These are phyloP conservation scores for Penicillium mononematosum DNA, from an alignment of 495 filamentous ascomycete genomes.

Conservation along the genomic window DNA sequence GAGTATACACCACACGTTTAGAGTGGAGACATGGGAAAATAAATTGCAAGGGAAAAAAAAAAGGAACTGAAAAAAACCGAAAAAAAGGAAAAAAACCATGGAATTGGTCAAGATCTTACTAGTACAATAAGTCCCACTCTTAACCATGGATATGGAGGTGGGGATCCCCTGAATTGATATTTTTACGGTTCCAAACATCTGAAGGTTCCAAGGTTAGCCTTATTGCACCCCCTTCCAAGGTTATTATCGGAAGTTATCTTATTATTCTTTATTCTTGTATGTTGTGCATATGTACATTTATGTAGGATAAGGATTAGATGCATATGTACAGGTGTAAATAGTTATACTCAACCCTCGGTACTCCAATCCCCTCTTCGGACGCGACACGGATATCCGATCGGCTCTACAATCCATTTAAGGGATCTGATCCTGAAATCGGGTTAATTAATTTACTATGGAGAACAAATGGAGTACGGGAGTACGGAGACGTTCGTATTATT, in stretches of 20 bases:
- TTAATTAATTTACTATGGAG: not conserved
- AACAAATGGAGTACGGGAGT: not conserved
- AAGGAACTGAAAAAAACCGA: not conserved
- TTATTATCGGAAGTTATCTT: too few relatives aligned
- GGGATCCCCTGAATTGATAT: constrained; percentile 5
- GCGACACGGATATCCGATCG: not conserved
- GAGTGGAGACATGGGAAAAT: too few relatives aligned
- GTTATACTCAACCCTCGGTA: too few relatives aligned
- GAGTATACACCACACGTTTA: too few relatives aligned
- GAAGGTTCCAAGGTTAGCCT: too few relatives aligned
- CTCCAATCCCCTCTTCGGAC: too few relatives aligned
- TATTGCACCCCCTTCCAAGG: too few relatives aligned
- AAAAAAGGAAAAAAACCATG: not conserved
- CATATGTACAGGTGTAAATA: too few relatives aligned
- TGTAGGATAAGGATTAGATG: too few relatives aligned
- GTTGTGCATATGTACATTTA: too few relatives aligned
- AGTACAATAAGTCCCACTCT: constrained; percentile 1
- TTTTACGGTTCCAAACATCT: not conserved
- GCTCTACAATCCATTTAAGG: not conserved
- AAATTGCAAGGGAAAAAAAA: not conserved
- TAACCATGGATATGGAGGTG: constrained; percentile 5
- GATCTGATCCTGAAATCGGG: not conserved
- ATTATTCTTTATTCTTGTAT: too few relatives aligned
- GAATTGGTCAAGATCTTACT: constrained; percentile 1
- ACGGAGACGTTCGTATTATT: too few relatives aligned